These are phyloP conservation scores for Ophiostoma piceae DNA, from an alignment of 2,329 filamentous ascomycete species.

Conservation along the genomic window DNA sequence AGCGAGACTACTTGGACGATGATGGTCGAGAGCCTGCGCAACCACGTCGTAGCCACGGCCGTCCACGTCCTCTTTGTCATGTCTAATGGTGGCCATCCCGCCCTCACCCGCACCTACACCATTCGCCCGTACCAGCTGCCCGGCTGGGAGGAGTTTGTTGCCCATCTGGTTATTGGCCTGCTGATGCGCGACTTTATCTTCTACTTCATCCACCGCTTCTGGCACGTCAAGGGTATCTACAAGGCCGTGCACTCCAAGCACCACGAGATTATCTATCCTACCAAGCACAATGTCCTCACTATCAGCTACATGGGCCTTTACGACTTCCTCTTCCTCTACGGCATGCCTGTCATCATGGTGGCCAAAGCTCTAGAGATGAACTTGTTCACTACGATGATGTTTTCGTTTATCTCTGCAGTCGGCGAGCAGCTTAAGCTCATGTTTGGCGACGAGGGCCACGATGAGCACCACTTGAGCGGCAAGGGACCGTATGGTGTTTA, in stretches of 20 bases:
- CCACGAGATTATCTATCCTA: constrained; percentile 13
- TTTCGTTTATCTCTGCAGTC: constrained; percentile 6
- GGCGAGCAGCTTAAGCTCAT: constrained; percentile 6
- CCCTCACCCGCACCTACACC: constrained; percentile 10
- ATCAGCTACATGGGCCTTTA: constrained; percentile 12
- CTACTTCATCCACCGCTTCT: constrained; percentile 7
- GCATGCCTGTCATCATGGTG: not conserved
- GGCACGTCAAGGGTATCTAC: constrained; percentile 6
- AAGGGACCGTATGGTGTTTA: constrained; percentile 8
- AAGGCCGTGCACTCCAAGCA: constrained; percentile 12
- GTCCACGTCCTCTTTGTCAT: constrained; percentile 1
- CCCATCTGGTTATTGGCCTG: not conserved
- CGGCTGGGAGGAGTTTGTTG: constrained; percentile 9
- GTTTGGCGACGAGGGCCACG: constrained; percentile 14
- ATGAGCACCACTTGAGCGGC: constrained; percentile 14
- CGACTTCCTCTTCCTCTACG: constrained; percentile 9
- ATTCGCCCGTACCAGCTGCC: constrained; percentile 13
- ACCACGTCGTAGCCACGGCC: constrained; percentile 9
- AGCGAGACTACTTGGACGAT: constrained; percentile 12
- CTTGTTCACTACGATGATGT: constrained; percentile 6
- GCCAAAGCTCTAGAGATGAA: constrained; percentile 14
- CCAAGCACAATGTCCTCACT: constrained; percentile 14
- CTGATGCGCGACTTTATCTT: constrained; percentile 13
- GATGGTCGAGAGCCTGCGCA: constrained; percentile 11
- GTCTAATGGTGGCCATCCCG: not conserved